Conservation (phyloP, 441 rosid species). For the Flueggea neowawraea region DNA sequence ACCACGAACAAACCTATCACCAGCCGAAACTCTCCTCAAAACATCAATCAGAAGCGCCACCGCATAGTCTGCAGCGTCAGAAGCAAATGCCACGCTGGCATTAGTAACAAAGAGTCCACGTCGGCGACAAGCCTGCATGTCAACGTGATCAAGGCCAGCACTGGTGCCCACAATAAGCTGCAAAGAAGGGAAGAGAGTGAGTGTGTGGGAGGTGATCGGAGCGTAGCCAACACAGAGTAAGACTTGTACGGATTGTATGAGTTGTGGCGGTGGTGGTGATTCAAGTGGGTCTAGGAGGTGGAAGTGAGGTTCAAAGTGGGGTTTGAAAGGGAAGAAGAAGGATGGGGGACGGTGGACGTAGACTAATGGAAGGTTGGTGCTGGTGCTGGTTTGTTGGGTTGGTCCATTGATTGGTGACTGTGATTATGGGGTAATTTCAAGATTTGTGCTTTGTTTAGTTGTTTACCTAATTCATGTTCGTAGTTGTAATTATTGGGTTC, state of each 20-base stretch:
- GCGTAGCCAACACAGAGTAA: constrained; percentile 27
- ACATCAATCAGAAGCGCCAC: constrained; percentile 42
- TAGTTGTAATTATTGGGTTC: too few species aligned
- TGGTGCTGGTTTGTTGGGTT: background rate
- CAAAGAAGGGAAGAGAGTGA: constrained; percentile 36
- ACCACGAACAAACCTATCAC: constrained; percentile 33
- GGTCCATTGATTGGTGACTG: too few species aligned
- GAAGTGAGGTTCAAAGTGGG: constrained; percentile 16
- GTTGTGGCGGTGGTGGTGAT: constrained; percentile 17
- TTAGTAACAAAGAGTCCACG: constrained; percentile 42
- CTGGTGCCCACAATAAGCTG: constrained; percentile 38
- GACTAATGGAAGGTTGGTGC: constrained; percentile 19
- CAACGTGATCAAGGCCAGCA: constrained; percentile 43
- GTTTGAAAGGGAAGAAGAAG: constrained; percentile 6
- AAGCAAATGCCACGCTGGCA: constrained; percentile 37
- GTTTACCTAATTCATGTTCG: too few species aligned
- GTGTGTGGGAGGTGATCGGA: constrained; percentile 29
- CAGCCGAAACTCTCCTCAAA: constrained; percentile 34
- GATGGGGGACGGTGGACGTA: constrained; percentile 23
- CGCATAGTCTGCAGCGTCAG: constrained; percentile 50
- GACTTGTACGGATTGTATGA: constrained; percentile 20
- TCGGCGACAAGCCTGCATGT: constrained; percentile 39
- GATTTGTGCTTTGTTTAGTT: too few species aligned
- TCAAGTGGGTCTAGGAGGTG: constrained; percentile 32
- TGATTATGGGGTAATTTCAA: too few species aligned